phyloP scores from a whole-genome alignment of 139 green algal genomes.

The Tetraselmis chui region DNA sequence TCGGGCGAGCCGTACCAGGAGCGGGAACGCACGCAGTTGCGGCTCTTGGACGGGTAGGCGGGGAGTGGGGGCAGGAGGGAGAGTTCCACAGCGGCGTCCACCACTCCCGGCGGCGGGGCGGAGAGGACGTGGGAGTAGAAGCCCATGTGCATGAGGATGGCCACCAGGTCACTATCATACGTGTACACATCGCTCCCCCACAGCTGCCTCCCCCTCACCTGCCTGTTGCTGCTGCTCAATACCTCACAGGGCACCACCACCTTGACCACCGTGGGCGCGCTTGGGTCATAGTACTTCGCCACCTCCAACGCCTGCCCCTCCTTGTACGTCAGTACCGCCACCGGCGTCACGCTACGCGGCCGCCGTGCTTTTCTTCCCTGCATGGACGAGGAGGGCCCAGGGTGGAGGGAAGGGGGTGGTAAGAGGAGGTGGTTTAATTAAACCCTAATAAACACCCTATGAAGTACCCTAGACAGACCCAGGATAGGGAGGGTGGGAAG shows the following conservation, averaged over 20 bases:
- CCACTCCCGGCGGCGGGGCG: slow-evolving; percentile 32
- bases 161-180: slow-evolving; percentile 86
- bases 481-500: too few species aligned
- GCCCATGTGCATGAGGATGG: slow-evolving; percentile 90
- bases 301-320: not conserved
- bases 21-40: slow-evolving; percentile 75
- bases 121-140: slow-evolving; percentile 49
- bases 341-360: too few species aligned
- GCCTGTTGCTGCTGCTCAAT: not conserved
- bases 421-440: too few species aligned
- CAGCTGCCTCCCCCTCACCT: slow-evolving; percentile 83
- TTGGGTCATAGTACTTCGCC: not conserved
- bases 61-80: slow-evolving; percentile 42
- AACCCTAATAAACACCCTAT: too few species aligned
- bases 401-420: too few species aligned
- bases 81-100: slow-evolving; percentile 58
- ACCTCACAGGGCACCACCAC: not conserved
- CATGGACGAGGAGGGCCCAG: too few species aligned
- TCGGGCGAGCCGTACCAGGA: slow-evolving; percentile 52
- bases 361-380: too few species aligned
- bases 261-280: not conserved
- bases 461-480: too few species aligned
- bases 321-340: not conserved
- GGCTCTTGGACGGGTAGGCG: slow-evolving; percentile 49
- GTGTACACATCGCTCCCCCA: slow-evolving; percentile 93